Conservation (phyloP, 768 basidiomycete genomes). For the Russula vinacea region DNA sequence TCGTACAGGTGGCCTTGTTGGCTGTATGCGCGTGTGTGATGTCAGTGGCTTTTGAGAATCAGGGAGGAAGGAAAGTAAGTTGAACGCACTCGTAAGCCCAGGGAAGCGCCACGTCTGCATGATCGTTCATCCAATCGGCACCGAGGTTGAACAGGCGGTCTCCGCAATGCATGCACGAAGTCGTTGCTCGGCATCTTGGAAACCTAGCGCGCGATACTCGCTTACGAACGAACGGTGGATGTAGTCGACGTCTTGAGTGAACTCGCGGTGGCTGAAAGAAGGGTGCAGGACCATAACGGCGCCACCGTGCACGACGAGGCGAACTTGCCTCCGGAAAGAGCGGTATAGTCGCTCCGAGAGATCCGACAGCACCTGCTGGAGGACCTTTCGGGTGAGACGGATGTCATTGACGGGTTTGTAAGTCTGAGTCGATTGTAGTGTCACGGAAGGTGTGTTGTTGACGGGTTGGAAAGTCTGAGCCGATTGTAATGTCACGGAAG, state of each 20-base stretch:
- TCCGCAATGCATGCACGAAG: constrained; percentile 53
- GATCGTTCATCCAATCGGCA: constrained; percentile 74
- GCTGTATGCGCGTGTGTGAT: constrained; percentile 21
- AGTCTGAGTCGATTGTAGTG: not conserved
- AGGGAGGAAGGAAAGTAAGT: not conserved
- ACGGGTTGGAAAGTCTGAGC: not conserved
- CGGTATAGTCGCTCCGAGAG: constrained; percentile 49
- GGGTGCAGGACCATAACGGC: constrained; percentile 71
- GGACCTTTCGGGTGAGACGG: constrained; percentile 11
- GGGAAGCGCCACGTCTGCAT: constrained; percentile 68
- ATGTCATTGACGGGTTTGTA: constrained; percentile 21
- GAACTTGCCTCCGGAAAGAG: constrained; percentile 51
- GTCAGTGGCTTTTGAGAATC: not conserved
- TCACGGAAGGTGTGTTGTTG: not conserved
- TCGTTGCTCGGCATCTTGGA: constrained; percentile 52
- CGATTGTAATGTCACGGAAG: not conserved
- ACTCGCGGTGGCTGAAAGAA: constrained; percentile 42
- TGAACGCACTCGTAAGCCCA: constrained; percentile 57
- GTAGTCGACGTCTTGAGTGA: constrained; percentile 67
- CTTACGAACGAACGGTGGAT: constrained; percentile 57
- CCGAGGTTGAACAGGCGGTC: constrained; percentile 55
- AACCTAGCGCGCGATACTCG: constrained; percentile 50
- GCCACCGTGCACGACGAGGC: constrained; percentile 67
- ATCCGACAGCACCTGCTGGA: constrained; percentile 29
- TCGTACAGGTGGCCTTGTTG: constrained; percentile 42